These are phyloP conservation scores for Rhynchospora pubera DNA, from an alignment of 176 grass and related monocot species.

Conservation along the genomic window DNA sequence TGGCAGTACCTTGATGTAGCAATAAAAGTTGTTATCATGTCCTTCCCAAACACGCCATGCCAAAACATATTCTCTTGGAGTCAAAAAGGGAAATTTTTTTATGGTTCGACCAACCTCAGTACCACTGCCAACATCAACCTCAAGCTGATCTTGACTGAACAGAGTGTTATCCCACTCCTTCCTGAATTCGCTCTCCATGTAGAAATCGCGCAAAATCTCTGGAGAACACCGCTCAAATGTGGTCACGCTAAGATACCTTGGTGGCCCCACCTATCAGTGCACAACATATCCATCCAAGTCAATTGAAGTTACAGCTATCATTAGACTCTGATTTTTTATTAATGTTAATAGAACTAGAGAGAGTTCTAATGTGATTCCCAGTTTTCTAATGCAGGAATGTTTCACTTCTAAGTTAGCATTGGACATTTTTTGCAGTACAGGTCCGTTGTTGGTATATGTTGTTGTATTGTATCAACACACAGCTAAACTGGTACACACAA, in stretches of 20 bases:
- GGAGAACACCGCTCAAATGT: constrained; percentile 73
- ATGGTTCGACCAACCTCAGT: constrained; percentile 65
- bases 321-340: background rate
- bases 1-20: constrained; percentile 59
- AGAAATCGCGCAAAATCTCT: constrained; percentile 79
- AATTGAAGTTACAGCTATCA: background rate
- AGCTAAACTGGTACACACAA: background rate
- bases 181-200: constrained; percentile 98
- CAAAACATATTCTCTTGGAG: constrained; percentile 90
- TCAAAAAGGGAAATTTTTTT: constrained; percentile 93
- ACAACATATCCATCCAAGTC: background rate
- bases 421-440: background rate
- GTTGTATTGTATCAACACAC: background rate
- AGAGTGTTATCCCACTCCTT: constrained; percentile 86
- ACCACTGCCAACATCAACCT: constrained; percentile 57
- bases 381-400: background rate
- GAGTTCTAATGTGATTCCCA: background rate
- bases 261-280: constrained; percentile 51
- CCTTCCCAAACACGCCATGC: constrained; percentile 90
- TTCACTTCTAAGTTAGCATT: background rate
- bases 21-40: constrained; percentile 72
- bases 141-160: constrained; percentile 64
- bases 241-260: constrained; percentile 82
- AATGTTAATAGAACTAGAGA: background rate
- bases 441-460: background rate